A percentile compares a stretch with the other conserved stretches of the same genome.
Conservation (phyloP, 2,329 filamentous ascomycete species). For the Cladosporium sp. region DNA sequence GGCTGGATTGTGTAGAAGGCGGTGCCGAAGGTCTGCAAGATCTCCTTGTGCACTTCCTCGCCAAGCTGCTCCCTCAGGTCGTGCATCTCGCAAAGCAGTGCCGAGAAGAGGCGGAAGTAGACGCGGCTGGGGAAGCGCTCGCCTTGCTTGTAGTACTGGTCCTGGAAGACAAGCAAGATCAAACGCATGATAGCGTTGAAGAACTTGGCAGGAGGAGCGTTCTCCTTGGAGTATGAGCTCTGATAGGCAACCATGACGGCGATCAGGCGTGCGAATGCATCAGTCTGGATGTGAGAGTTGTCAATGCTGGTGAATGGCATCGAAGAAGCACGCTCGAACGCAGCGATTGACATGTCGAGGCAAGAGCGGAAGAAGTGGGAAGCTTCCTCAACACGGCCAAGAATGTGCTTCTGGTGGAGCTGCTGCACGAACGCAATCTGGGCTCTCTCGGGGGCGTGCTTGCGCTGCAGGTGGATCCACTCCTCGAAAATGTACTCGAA, state of each 20-base stretch:
- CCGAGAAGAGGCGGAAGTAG: conserved; percentile 87
- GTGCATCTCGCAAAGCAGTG: conserved; percentile 73
- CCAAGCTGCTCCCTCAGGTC: conserved; percentile 30
- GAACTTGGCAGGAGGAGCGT: conserved; percentile 17
- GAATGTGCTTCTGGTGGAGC: conserved; percentile 71
- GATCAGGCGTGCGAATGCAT: conserved; percentile 81
- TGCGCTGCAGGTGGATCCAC: conserved; percentile 83
- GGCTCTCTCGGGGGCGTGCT: conserved; percentile 72
- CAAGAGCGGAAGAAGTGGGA: conserved; percentile 77
- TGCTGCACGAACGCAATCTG: conserved; percentile 79
- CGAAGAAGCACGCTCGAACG: conserved; percentile 72
- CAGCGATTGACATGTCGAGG: conserved; percentile 75
- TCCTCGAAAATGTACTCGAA: conserved; percentile 95
- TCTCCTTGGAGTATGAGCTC: conserved; percentile 36
- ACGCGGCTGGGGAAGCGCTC: conserved; percentile 84
- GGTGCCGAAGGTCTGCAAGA: conserved; percentile 71
- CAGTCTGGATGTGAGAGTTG: conserved; percentile 65
- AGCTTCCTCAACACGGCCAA: conserved; percentile 75
- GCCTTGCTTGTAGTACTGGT: conserved; percentile 78
- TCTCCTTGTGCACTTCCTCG: conserved; percentile 50
- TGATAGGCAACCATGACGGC: conserved; percentile 74
- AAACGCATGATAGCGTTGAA: conserved; percentile 44
- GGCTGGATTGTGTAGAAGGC: conserved; percentile 76
- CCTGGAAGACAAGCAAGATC: conserved; percentile 77
- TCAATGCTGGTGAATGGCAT: conserved; percentile 61